Base-by-base conservation (phyloP, 805 yeast genomes). In the Phaffomyces thermotolerans region DNA sequence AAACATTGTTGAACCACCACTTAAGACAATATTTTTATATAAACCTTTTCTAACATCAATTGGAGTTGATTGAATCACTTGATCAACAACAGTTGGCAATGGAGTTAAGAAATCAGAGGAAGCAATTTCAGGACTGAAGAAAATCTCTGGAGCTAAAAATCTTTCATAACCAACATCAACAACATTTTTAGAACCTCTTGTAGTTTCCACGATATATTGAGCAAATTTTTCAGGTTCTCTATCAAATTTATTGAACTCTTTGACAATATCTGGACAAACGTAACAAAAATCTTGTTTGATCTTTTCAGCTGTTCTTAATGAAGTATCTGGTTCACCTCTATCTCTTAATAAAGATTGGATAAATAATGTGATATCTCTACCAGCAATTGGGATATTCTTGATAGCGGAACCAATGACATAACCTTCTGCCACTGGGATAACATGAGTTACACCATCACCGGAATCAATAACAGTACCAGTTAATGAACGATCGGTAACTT, bases 371-470 rank as follows among this genome's bases (percentile, higher is more conserved):
- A 93, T 91, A 63, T 93, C 99, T 67, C 99, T 81, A 57, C 99
- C 99, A 0, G 99, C 99, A 65, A 93, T 84, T 46, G 99, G 99
- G 46, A 93, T 88, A 64, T 93, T 91, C 62, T 93, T 93, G 63
- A 93, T 93, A 29, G 97, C 95, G 13, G 95, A 82, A 6, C 98
- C 99, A 63, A 93, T 93, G 30, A 93, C 99, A 62, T 93, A 93
- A 47, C 99, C 99, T 68, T 93, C 99, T 24, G 99, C 98, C 31
- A 93, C 99, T 14, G 99, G 98, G 50, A 93, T 93, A 37, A 93
- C 98, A 64, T 93, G 99, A 12, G 99, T 93, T 4, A 93, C 99
- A 73, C 99, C 99, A 61, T 91, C 99, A 69, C 99, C 99, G 3
- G 95, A 83, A 63, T 93, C 99, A 56, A 93, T 91, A 52, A 93